phyloP scores from a whole-genome alignment of 164 flowering plant species.

The Aristolochia contorta region DNA sequence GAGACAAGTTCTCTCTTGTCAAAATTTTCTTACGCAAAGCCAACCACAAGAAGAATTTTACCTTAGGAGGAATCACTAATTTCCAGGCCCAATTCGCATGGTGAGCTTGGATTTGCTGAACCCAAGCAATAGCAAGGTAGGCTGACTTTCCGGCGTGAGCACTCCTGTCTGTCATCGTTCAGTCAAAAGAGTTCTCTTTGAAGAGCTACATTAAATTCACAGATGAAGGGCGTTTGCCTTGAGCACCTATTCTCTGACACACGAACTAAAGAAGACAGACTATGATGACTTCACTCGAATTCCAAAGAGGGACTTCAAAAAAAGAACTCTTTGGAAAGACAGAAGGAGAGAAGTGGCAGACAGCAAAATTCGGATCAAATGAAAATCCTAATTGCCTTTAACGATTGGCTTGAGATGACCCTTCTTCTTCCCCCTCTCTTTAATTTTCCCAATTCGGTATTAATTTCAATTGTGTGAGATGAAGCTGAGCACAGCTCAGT shows the following conservation, averaged over 20 bases:
- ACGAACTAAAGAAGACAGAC: neutral
- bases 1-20: no score
- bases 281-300: neutral
- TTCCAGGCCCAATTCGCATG: no score
- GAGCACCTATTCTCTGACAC: constrained; percentile 28
- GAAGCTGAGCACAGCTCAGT: no score
- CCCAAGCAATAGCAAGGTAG: no score
- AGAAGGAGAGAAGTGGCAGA: constrained; percentile 6
- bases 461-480: no score
- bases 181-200: no score
- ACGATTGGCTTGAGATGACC: constrained; percentile 12
- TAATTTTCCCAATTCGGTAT: neutral
- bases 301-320: neutral
- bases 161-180: no score
- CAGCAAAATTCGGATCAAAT: constrained; percentile 14
- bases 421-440: constrained; percentile 2
- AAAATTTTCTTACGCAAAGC: no score
- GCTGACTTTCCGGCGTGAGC: no score
- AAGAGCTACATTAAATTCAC: constrained; percentile 38
- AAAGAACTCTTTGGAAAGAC: constrained; percentile 8
- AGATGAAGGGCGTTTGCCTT: constrained; percentile 18
- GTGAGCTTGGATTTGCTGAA: no score
- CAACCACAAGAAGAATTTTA: no score
- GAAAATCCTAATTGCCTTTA: constrained; percentile 67
- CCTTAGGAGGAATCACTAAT: no score